A percentile compares a stretch with the other conserved stretches of the same genome.
Conservation (phyloP, 2,329 filamentous ascomycete species). For the Paracoccidioides brasiliensis region DNA sequence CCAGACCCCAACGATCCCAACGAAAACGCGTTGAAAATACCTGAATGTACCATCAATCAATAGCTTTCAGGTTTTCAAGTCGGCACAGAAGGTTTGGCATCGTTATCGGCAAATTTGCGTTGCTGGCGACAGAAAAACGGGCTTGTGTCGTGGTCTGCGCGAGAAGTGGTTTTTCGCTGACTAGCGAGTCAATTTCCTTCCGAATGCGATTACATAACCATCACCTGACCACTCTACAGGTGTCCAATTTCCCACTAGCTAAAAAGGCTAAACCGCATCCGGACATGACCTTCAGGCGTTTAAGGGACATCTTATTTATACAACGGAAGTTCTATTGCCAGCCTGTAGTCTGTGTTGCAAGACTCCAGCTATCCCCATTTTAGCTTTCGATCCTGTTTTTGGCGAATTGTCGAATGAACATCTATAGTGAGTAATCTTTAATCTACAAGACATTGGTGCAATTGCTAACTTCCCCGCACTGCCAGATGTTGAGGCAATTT, state of each 20-base stretch:
- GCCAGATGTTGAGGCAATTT: slow-evolving; percentile 34
- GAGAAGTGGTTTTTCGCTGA: slow-evolving; percentile 27
- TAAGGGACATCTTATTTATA: neutral
- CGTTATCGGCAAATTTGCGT: slow-evolving; percentile 31
- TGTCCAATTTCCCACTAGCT: neutral
- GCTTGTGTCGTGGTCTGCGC: slow-evolving; percentile 21
- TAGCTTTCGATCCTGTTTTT: neutral
- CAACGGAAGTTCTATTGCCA: neutral
- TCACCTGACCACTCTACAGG: slow-evolving; percentile 3
- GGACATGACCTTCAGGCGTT: neutral
- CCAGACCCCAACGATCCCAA: slow-evolving; percentile 35
- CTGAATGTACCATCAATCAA: slow-evolving; percentile 29
- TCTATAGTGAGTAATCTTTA: slow-evolving; percentile 3
- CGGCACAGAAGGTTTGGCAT: slow-evolving; percentile 31
- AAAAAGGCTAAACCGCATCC: neutral
- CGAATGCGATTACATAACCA: slow-evolving; percentile 22
- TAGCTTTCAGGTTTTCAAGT: slow-evolving; percentile 21
- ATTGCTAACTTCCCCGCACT: slow-evolving; percentile 13
- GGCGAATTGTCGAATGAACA: neutral
- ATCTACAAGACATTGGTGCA: neutral
- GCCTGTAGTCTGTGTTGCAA: neutral
- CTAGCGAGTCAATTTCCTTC: slow-evolving; percentile 17
- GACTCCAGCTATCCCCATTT: neutral
- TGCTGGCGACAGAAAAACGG: slow-evolving; percentile 24
- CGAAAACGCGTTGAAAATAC: slow-evolving; percentile 24